Base-by-base conservation (phyloP, 192 early-diverging fungal species). In the Paraglomus brasilianum region DNA sequence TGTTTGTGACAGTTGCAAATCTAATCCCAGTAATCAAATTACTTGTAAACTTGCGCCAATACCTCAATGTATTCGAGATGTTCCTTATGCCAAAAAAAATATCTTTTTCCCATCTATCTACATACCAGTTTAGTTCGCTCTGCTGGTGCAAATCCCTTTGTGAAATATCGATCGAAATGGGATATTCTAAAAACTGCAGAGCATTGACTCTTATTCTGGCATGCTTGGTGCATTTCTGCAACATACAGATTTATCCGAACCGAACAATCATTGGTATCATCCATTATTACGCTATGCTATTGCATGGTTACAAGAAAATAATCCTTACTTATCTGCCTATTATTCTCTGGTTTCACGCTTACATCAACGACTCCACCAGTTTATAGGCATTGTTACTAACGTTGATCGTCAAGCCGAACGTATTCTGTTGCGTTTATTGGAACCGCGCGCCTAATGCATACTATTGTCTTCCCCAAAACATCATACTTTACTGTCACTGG, bases 171-270 rank as follows among this genome's bases (percentile, higher is more conserved):
- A 2, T 43, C 41, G 10, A n/a, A 13, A 30, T 61, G 19, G 22
- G 3, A 19, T 43, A 43, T 61, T 43, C 42, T 19, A 1, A 42
- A 10, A 43, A 61, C 45, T 13, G 19, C 41, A 15, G 21, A 44
- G 59, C 59, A 21, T 42, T 61, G 9, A 21, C 38, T 19, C 22
- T 61, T 61, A 61, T 42, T 61, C 59, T 30, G 30, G 30, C 30
- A 30, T 30, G 30, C 30, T 30, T 3, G 30, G 30, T 3, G 30
- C 30, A 3, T 30, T 30, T 30, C 30, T 30, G 30, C 1, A 30
- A 30, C 30, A 30, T 30, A 30, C 30, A 30, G 30, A 30, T 30
- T 30, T 30, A 30, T 30, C 30, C 30, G 30, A 30, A 30, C 30
- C 30, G 30, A 30, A 30, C 30, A 30, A 30, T 30, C 30, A 3